Conservation (phyloP, 495 filamentous ascomycete species). For the Hypoxylon fuscum region DNA sequence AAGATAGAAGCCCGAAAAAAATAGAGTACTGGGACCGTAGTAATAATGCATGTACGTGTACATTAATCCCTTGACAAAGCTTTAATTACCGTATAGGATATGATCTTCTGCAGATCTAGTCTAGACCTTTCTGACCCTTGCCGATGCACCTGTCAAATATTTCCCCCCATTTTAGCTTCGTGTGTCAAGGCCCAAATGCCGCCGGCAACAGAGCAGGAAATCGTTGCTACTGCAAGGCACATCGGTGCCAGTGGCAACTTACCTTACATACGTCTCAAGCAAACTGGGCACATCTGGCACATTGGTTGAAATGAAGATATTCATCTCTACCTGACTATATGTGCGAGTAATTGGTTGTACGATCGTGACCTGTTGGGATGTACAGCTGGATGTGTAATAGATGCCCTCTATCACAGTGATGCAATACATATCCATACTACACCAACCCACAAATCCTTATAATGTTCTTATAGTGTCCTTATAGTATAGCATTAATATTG, state of each 20-base stretch:
- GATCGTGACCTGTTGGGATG: no score
- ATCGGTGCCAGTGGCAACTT: slow-evolving; percentile 2
- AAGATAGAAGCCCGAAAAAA: slow-evolving; percentile 21
- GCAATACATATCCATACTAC: no score
- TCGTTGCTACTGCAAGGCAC: slow-evolving; percentile 33
- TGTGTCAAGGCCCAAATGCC: slow-evolving; percentile 18
- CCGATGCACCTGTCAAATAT: slow-evolving; percentile 21
- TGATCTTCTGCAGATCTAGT: slow-evolving; percentile 36
- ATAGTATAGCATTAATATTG: no score
- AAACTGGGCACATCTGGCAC: no score
- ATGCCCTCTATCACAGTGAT: no score
- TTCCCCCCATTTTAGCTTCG: slow-evolving; percentile 19
- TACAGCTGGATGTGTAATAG: no score
- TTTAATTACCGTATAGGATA: slow-evolving; percentile 33
- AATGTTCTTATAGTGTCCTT: no score
- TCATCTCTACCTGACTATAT: no score
- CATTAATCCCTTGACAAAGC: not conserved
- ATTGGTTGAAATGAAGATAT: no score
- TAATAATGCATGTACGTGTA: slow-evolving; percentile 4
- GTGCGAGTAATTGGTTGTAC: no score
- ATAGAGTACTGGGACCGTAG: slow-evolving; percentile 2
- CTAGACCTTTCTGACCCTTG: slow-evolving; percentile 35
- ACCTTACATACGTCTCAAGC: no score
- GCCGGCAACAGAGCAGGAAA: slow-evolving; percentile 14
- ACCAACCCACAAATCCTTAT: slow-evolving; percentile 9